Evolutionary conservation across 1,284 basidiomycete genomes (phyloP).

Genomic region (Stereum hirsutum): DNA sequence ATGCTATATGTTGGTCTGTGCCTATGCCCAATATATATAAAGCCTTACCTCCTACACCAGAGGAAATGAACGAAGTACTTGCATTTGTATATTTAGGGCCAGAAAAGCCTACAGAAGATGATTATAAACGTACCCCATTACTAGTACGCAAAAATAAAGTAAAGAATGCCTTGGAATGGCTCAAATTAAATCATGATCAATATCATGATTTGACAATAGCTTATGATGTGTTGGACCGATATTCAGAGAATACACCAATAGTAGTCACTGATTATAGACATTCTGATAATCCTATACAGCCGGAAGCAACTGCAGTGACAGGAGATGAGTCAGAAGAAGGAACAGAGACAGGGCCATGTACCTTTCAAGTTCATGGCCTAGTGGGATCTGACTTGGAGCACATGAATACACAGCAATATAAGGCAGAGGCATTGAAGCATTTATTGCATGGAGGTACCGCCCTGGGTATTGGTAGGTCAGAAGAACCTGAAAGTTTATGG

Average conservation of each 20-base stretch:
- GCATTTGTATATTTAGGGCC: conserved; percentile 27
- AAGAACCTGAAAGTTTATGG: conserved; percentile 13
- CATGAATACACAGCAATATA: conserved; percentile 8
- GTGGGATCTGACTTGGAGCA: conserved; percentile 6
- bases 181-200: conserved; percentile 20
- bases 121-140: conserved; percentile 18
- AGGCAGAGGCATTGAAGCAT: conserved; percentile 14
- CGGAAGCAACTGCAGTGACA: no score
- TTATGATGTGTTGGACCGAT: conserved; percentile 14
- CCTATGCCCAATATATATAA: conserved; percentile 24
- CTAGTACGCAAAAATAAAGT: conserved; percentile 13
- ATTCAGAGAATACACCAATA: no score
- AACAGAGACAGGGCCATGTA: no score
- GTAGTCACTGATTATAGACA: no score
- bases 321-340: no score
- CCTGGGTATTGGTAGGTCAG: conserved; percentile 13
- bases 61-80: conserved; percentile 27
- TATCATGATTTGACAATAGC: conserved; percentile 18
- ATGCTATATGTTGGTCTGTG: conserved; percentile 21
- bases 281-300: no score
- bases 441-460: conserved; percentile 11
- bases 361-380: conserved; percentile 1
- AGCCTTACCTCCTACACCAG: conserved; percentile 21
- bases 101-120: conserved; percentile 18
- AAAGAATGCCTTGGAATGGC: conserved; percentile 18